Base-by-base conservation (phyloP, 805 yeast species). In the Candida tallmaniae region DNA sequence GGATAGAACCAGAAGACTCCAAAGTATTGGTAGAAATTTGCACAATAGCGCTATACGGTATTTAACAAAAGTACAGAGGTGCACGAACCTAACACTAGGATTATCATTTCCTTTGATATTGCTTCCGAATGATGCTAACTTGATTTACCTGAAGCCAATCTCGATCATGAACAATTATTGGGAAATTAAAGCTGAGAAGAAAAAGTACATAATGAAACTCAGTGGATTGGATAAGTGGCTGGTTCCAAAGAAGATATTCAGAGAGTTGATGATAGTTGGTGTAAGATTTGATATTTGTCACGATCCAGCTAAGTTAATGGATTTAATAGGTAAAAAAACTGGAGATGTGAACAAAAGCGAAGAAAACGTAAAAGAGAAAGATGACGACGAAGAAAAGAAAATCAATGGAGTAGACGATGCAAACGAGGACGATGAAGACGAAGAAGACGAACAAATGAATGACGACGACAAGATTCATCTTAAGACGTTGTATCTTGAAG, bases 251-350 rank as follows among this genome's bases (percentile, higher is more conserved):
- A 73, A 73, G 43, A 65, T 76, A 5, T 72, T 75, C 27, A 56
- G 71, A 32, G 78, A 73, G 41, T 60, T 77, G 41, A 74, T 71
- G 59, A 71, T 74, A 36, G 74, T 74, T 25, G 80, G 80, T 3
- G 70, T 76, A 10, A 56, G 75, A 41, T 76, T 77, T 51, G 79
- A 74, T 45, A 62, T 76, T n/a, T 70, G 78, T 45, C 60, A 55
- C 39, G 62, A 70, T 37, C 52, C 66, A 9, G 54, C 56, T 3
- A 67, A 69, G 41, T 53, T 75, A 27, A 49, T 66, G 42, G 52
- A 56, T n/a, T 49, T 74, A n/a, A 54, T 73, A 5, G 47, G 54
- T 27, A 41, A 31, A 23, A 39, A 29, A 15, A 21, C 11, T 22
- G 43, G 53, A 14, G 45, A 41, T n/a, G 27, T 38, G 5, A 20